A percentile compares a stretch with the other conserved stretches of the same genome.
These are phyloP conservation scores for Blastocystis hominis DNA, from an alignment of 352 stramenopile species.

Conservation along the genomic window DNA sequence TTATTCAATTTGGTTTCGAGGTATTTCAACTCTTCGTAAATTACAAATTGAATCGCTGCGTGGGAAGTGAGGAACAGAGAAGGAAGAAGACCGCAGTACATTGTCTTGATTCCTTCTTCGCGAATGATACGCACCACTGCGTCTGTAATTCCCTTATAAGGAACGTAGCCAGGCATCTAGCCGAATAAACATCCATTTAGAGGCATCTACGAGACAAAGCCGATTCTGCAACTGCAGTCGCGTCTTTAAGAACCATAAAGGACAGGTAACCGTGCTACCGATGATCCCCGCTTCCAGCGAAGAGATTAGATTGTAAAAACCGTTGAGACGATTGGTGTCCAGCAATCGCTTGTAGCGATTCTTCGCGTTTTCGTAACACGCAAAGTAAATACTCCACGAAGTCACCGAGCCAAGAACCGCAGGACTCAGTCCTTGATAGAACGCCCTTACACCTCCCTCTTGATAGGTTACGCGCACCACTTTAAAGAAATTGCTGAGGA, in stretches of 20 bases:
- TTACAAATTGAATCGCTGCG: slow-evolving; percentile 55
- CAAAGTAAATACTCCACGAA: slow-evolving; percentile 54
- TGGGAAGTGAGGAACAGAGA: slow-evolving; percentile 49
- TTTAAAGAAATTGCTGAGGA: slow-evolving; percentile 21
- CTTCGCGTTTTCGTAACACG: slow-evolving; percentile 57
- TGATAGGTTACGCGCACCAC: slow-evolving; percentile 35
- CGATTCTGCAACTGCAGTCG: slow-evolving; percentile 46
- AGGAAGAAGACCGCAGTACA: slow-evolving; percentile 47
- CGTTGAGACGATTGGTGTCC: not conserved
- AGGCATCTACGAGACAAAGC: not conserved
- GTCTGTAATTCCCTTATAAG: slow-evolving; percentile 38
- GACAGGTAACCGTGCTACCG: slow-evolving; percentile 35
- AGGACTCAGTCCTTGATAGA: slow-evolving; percentile 51
- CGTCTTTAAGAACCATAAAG: slow-evolving; percentile 56
- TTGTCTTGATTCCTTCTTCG: slow-evolving; percentile 46
- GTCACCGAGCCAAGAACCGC: slow-evolving; percentile 31
- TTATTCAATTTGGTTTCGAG: slow-evolving; percentile 13
- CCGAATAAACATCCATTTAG: not conserved
- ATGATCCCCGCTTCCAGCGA: slow-evolving; percentile 51
- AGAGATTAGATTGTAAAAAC: slow-evolving; percentile 55
- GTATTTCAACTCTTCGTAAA: slow-evolving; percentile 49
- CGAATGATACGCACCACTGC: slow-evolving; percentile 10
- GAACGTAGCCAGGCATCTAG: slow-evolving; percentile 50
- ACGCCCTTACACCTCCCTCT: slow-evolving; percentile 9
- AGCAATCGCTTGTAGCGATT: slow-evolving; percentile 20